These are phyloP conservation scores for Colletotrichum sojae DNA, from an alignment of 2,329 filamentous ascomycete genomes.

Conservation along the genomic window DNA sequence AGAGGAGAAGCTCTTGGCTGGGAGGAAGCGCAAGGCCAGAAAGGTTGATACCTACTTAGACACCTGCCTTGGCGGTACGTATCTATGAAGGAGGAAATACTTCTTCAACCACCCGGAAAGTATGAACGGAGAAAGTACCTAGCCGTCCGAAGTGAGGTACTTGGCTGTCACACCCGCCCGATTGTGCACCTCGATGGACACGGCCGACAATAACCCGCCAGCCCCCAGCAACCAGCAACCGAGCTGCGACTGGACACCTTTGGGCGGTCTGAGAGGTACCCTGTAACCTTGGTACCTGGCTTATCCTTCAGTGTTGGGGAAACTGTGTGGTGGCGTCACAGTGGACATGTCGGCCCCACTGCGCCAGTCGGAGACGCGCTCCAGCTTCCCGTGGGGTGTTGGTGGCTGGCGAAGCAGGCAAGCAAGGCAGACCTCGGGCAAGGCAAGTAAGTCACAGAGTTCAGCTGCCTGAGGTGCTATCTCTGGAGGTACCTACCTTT, in stretches of 20 bases:
- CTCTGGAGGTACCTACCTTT: too few species aligned
- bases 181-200: slow-evolving; percentile 17
- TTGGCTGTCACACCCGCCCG: slow-evolving; percentile 7
- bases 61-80: too few species aligned
- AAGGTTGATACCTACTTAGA: too few species aligned
- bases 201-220: slow-evolving; percentile 37
- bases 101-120: background rate
- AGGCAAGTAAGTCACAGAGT: slow-evolving; percentile 2
- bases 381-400: slow-evolving; percentile 33
- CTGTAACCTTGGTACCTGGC: too few species aligned
- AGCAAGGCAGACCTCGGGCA: too few species aligned
- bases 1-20: slow-evolving; percentile 37
- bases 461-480: slow-evolving; percentile 3
- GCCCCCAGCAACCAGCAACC: slow-evolving; percentile 30
- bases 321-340: slow-evolving; percentile 30
- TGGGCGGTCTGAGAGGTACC: background rate
- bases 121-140: slow-evolving; percentile 5
- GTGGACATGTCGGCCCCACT: slow-evolving; percentile 28
- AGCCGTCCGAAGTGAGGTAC: background rate
- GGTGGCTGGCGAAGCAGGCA: slow-evolving; percentile 8
- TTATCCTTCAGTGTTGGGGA: background rate
- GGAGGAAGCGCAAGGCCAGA: slow-evolving; percentile 4
- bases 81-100: background rate
- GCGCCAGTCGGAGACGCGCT: slow-evolving; percentile 34
- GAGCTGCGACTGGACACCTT: background rate